These are phyloP conservation scores for Rhamnella rubrinervis DNA, from an alignment of 331 rosid species.

Conservation along the genomic window DNA sequence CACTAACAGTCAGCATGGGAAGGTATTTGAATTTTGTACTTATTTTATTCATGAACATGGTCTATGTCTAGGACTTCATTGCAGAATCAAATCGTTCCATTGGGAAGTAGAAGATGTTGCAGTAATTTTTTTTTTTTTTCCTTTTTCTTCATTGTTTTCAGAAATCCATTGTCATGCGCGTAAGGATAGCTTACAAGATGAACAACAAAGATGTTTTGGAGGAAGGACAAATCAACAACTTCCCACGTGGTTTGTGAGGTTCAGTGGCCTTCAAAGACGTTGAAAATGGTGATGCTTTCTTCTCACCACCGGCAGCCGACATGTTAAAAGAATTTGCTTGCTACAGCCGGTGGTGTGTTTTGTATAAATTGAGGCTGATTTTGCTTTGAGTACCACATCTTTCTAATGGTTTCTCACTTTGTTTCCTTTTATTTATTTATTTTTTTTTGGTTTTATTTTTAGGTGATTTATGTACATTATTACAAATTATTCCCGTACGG, in stretches of 20 bases:
- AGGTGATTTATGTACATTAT: constrained; percentile 72
- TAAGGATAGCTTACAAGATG: constrained; percentile 85
- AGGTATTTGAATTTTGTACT: constrained; percentile 45
- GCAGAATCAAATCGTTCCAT: background rate
- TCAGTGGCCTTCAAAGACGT: constrained; percentile 24
- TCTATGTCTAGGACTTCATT: background rate
- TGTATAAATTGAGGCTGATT: constrained; percentile 37
- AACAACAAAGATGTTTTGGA: constrained; percentile 82
- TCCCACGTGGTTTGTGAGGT: constrained; percentile 77
- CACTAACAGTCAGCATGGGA: constrained; percentile 90
- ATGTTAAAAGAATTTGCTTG: constrained; percentile 25
- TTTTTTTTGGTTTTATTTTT: constrained; percentile 14
- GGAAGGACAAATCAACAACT: constrained; percentile 87
- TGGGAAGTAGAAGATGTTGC: constrained; percentile 13
- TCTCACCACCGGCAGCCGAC: constrained; percentile 14
- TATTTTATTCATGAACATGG: background rate
- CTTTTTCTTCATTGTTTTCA: constrained; percentile 35
- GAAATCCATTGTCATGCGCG: constrained; percentile 95
- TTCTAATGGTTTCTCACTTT: constrained; percentile 43
- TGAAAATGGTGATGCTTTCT: constrained; percentile 32
- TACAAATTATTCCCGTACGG: constrained; percentile 47
- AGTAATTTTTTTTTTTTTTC: constrained; percentile 1
- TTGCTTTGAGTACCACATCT: constrained; percentile 39
- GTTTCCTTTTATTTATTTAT: background rate
- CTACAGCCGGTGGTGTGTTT: constrained; percentile 35